These are phyloP conservation scores for Tremella fuciformis DNA, from an alignment of 768 basidiomycete genomes.

Conservation along the genomic window DNA sequence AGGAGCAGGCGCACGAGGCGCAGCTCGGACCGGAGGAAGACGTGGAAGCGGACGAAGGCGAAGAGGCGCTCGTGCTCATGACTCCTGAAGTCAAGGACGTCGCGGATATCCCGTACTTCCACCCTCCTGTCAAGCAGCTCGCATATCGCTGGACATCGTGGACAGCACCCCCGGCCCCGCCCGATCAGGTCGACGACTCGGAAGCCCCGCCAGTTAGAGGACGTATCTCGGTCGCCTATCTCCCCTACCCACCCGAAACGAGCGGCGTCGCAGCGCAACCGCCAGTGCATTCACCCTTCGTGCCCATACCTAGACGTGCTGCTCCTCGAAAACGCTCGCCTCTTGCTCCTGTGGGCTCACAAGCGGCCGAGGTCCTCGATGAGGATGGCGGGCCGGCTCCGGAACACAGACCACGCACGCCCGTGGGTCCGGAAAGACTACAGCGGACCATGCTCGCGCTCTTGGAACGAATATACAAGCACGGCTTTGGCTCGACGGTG, in stretches of 20 bases:
- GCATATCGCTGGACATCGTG: conserved; percentile 67
- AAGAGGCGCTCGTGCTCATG: conserved; percentile 48
- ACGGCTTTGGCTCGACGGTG: conserved; percentile 77
- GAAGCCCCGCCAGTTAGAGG: conserved; percentile 15
- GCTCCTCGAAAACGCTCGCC: conserved; percentile 21
- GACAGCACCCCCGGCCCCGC: background rate
- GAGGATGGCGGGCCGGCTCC: background rate
- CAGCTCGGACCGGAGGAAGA: background rate
- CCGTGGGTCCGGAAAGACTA: conserved; percentile 55
- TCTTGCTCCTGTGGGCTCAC: conserved; percentile 15
- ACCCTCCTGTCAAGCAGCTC: conserved; percentile 74
- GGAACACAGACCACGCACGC: no score
- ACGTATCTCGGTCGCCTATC: conserved; percentile 28
- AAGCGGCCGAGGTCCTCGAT: conserved; percentile 52
- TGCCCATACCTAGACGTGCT: conserved; percentile 3
- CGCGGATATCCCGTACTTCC: conserved; percentile 74
- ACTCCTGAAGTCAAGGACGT: conserved; percentile 53
- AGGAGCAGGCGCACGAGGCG: background rate
- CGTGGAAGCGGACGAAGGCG: conserved; percentile 30
- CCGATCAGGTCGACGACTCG: conserved; percentile 1
- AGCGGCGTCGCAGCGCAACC: background rate
- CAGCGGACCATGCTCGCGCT: conserved; percentile 78
- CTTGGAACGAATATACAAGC: conserved; percentile 77
- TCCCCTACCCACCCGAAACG: conserved; percentile 21
- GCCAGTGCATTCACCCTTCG: conserved; percentile 7